Evolutionary conservation across 306 rosid genomes (phyloP).

Genomic region (Prunus padus): DNA sequence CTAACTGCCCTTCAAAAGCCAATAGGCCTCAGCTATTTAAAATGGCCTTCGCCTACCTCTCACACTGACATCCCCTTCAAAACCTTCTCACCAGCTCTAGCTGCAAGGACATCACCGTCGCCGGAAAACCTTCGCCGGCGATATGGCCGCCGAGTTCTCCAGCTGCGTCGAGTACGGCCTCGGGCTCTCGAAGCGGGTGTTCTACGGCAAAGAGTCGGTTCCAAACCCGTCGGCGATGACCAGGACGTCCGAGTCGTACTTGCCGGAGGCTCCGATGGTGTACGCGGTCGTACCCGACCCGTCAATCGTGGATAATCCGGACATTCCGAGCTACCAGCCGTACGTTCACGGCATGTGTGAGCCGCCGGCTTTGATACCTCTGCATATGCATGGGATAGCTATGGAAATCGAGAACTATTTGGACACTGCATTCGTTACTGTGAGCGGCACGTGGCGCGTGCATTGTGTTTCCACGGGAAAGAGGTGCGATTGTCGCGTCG

Average conservation of each 20-base stretch:
- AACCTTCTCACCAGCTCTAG: background rate
- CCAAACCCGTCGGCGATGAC: slow-evolving; percentile 17
- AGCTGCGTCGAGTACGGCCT: slow-evolving; percentile 73
- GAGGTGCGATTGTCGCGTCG: slow-evolving; percentile 69
- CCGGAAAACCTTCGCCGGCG: background rate
- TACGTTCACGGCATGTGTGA: slow-evolving; percentile 73
- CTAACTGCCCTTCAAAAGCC: slow-evolving; percentile 12
- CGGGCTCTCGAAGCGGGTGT: slow-evolving; percentile 64
- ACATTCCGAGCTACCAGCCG: slow-evolving; percentile 89
- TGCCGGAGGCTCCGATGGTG: slow-evolving; percentile 76
- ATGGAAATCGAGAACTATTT: slow-evolving; percentile 66
- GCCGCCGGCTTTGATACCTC: slow-evolving; percentile 92
- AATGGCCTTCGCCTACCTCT: background rate
- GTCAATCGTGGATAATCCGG: slow-evolving; percentile 81
- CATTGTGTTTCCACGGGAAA: slow-evolving; percentile 66
- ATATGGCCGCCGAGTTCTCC: slow-evolving; percentile 56
- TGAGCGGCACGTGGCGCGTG: slow-evolving; percentile 84
- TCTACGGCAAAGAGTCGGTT: slow-evolving; percentile 50
- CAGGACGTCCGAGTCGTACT: slow-evolving; percentile 24
- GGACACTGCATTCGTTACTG: slow-evolving; percentile 71
- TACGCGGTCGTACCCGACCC: slow-evolving; percentile 84
- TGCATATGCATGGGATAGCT: slow-evolving; percentile 56
- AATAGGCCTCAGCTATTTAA: background rate
- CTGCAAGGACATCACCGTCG: background rate
- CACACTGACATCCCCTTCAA: background rate